A percentile compares a stretch with the other conserved stretches of the same genome.
These are phyloP conservation scores for Hortiboletus flavorubellus DNA, from an alignment of 768 basidiomycete species.

Conservation along the genomic window DNA sequence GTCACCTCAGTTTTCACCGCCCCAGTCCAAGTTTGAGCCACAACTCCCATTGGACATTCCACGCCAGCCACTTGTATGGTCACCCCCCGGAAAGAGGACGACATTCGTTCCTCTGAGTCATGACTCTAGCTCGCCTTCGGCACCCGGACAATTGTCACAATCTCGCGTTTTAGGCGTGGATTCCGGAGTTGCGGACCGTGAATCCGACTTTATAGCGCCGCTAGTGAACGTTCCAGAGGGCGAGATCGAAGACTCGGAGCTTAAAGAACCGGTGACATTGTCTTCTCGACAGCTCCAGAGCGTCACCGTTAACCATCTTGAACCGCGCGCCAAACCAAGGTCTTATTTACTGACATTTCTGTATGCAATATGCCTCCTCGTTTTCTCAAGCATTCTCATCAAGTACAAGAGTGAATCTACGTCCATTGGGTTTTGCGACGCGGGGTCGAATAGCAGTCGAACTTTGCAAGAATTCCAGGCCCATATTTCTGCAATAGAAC, in stretches of 20 bases:
- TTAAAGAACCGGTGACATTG: conserved; percentile 27
- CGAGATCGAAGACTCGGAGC: conserved; percentile 13
- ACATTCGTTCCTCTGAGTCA: conserved; percentile 15
- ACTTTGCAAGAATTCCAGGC: conserved; percentile 48
- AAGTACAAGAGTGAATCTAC: conserved; percentile 67
- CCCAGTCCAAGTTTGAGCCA: conserved; percentile 57
- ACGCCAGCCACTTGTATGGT: conserved; percentile 28
- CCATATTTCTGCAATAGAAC: conserved; percentile 44
- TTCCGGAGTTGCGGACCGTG: not conserved
- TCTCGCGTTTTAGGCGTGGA: conserved; percentile 2
- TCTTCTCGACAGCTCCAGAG: conserved; percentile 40
- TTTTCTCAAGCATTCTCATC: conserved; percentile 33
- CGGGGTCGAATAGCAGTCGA: conserved; percentile 56
- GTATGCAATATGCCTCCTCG: conserved; percentile 34
- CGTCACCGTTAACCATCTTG: conserved; percentile 22
- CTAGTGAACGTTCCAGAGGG: conserved; percentile 22
- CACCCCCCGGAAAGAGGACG: conserved; percentile 11
- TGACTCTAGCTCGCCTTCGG: conserved; percentile 17
- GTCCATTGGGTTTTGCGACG: conserved; percentile 73
- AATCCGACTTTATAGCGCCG: not conserved
- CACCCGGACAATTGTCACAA: conserved; percentile 9
- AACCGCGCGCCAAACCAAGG: conserved; percentile 15
- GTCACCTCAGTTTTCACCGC: conserved; percentile 40
- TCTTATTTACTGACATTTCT: conserved; percentile 44
- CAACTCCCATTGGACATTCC: conserved; percentile 39